Conservation (phyloP, 305 asterid species). For the Ajuga reptans region DNA sequence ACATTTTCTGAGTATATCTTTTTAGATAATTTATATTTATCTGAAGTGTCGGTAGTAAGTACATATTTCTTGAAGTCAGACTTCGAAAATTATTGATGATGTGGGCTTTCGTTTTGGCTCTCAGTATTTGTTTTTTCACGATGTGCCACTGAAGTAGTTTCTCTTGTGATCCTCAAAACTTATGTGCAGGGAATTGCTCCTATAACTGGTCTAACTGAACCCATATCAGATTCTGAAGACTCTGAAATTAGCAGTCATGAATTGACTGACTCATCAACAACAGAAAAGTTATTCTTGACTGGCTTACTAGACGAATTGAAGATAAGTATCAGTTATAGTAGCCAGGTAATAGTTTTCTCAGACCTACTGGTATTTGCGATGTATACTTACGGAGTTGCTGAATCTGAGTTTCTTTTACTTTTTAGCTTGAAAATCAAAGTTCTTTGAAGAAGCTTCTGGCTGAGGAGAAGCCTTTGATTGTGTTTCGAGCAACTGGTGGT, state of each 20-base stretch:
- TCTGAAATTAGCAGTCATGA: constrained; percentile 48
- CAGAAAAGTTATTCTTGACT: constrained; percentile 59
- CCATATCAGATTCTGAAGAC: constrained; percentile 70
- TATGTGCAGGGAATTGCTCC: constrained; percentile 65
- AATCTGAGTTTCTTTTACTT: constrained; percentile 22
- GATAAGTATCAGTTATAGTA: constrained; percentile 65
- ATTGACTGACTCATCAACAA: constrained; percentile 35
- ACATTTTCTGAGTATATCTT: neutral
- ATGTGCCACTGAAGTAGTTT: constrained; percentile 10
- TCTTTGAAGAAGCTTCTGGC: constrained; percentile 67
- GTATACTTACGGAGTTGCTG: constrained; percentile 9
- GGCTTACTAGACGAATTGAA: constrained; percentile 84
- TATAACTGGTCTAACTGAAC: constrained; percentile 53
- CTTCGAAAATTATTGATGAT: neutral
- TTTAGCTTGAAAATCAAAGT: constrained; percentile 46
- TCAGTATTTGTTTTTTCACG: neutral
- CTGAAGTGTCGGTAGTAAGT: neutral
- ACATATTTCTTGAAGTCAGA: neutral
- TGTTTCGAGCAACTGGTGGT: constrained; percentile 92
- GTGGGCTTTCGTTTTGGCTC: neutral
- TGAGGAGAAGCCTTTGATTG: constrained; percentile 79
- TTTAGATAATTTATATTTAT: constrained; percentile 4
- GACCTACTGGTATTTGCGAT: constrained; percentile 10
- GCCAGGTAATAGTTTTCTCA: constrained; percentile 44
- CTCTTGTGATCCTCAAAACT: constrained; percentile 14